These are phyloP conservation scores for Amaranthus palmeri DNA, from an alignment of 148 eudicot genomes.

Conservation along the genomic window DNA sequence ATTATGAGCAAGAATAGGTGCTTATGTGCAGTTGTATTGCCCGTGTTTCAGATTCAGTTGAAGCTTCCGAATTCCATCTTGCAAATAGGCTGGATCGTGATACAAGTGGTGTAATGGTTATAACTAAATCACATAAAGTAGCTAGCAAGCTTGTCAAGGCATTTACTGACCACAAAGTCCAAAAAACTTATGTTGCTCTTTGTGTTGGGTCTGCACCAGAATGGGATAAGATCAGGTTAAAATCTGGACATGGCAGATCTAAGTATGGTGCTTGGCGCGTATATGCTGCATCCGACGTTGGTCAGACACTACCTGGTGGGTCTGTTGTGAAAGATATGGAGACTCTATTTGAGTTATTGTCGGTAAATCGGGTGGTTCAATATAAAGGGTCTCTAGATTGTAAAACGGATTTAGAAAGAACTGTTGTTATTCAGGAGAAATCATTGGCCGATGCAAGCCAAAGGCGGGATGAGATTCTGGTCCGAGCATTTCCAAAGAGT, in stretches of 20 bases:
- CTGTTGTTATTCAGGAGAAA: constrained; percentile 55
- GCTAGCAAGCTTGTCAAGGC: constrained; percentile 91
- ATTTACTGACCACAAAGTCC: constrained; percentile 79
- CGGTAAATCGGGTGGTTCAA: constrained; percentile 43
- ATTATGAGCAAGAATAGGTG: too few relatives aligned
- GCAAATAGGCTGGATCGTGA: constrained; percentile 97
- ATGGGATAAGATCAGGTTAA: constrained; percentile 55
- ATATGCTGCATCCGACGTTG: constrained; percentile 75
- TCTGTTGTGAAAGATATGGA: constrained; percentile 81
- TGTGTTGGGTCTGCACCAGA: constrained; percentile 62
- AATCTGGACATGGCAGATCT: constrained; percentile 94
- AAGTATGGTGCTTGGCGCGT: constrained; percentile 96
- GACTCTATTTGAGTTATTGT: constrained; percentile 63
- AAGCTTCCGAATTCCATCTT: constrained; percentile 67
- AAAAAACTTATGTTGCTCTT: constrained; percentile 70
- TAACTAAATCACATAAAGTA: constrained; percentile 85
- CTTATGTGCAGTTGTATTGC: neutral
- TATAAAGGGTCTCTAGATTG: constrained; percentile 22
- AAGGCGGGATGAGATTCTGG: constrained; percentile 55
- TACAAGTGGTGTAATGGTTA: constrained; percentile 80
- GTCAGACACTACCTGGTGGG: constrained; percentile 74
- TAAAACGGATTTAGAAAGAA: constrained; percentile 25
- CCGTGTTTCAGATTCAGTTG: constrained; percentile 29
- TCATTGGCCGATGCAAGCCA: constrained; percentile 28
- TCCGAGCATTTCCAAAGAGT: constrained; percentile 79